Percentiles rank a stretch among this genome's conserved stretches.
Evolutionary conservation across 2,329 filamentous ascomycete genomes (phyloP).

Genomic region (Zymoseptoria pseudotritici): DNA sequence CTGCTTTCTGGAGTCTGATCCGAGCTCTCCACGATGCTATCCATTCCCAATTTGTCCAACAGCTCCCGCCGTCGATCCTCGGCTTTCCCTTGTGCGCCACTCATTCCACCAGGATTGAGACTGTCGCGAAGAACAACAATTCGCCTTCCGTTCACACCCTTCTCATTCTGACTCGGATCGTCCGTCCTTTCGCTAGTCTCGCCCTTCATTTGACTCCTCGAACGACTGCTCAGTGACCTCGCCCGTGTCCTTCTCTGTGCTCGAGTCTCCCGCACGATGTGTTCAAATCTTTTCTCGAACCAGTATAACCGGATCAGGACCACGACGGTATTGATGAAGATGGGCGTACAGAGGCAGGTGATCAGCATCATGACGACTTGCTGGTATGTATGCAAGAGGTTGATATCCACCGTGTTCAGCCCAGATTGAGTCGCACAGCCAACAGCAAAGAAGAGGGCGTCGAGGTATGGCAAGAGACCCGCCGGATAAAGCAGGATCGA

Average conservation of each 20-base stretch:
- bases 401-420: conserved; percentile 64
- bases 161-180: conserved; percentile 47
- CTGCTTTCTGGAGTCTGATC: conserved; percentile 33
- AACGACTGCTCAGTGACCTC: conserved; percentile 46
- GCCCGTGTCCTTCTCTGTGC: conserved; percentile 57
- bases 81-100: conserved; percentile 43
- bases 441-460: conserved; percentile 80
- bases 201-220: conserved; percentile 11
- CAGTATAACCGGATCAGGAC: conserved; percentile 92
- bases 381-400: conserved; percentile 41
- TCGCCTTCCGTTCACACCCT: conserved; percentile 56
- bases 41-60: conserved; percentile 39
- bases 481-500: conserved; percentile 67
- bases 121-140: conserved; percentile 53
- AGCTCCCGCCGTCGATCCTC: conserved; percentile 28
- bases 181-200: conserved; percentile 25
- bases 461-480: conserved; percentile 61
- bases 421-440: conserved; percentile 88
- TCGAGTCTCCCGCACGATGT: conserved; percentile 67
- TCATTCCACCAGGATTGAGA: conserved; percentile 49
- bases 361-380: conserved; percentile 62
- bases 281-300: conserved; percentile 94
- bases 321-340: conserved; percentile 75
- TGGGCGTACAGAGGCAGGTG: conserved; percentile 69
- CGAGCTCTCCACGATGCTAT: conserved; percentile 23